These are phyloP conservation scores for Tilletia indica DNA, from an alignment of 1,284 basidiomycete species.

Conservation along the genomic window DNA sequence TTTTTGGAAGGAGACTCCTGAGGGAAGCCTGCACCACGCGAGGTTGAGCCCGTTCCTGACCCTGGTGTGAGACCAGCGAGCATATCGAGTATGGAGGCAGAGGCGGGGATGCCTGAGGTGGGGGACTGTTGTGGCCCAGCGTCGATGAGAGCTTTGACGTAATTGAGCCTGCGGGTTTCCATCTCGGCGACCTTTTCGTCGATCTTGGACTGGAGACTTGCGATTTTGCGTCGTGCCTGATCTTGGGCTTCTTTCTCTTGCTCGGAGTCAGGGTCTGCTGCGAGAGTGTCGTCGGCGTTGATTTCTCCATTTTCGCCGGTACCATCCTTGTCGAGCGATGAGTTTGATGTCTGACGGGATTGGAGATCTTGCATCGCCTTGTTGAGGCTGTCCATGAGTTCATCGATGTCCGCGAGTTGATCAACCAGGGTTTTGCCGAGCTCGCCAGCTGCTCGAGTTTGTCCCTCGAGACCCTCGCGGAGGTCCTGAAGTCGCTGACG, in stretches of 20 bases:
- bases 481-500: constrained; percentile 34
- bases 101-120: constrained; percentile 10
- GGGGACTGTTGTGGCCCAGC: constrained; percentile 26
- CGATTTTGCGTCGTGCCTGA: constrained; percentile 5
- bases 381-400: constrained; percentile 43
- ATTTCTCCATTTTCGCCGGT: constrained; percentile 17
- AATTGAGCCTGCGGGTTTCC: constrained; percentile 33
- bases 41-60: neutral
- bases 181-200: constrained; percentile 43
- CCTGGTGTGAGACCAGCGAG: neutral
- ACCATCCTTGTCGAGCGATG: constrained; percentile 21
- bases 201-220: constrained; percentile 24
- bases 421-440: constrained; percentile 47
- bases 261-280: constrained; percentile 25
- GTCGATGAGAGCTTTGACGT: constrained; percentile 32
- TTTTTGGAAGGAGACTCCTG: constrained; percentile 10
- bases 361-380: constrained; percentile 28
- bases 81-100: constrained; percentile 9
- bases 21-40: neutral
- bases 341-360: constrained; percentile 16
- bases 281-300: constrained; percentile 20
- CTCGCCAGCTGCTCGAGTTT: constrained; percentile 46
- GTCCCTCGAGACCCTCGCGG: constrained; percentile 37
- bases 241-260: constrained; percentile 8
- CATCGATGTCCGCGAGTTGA: constrained; percentile 43